Evolutionary conservation across 2,329 filamentous ascomycete genomes (phyloP).

Genomic region (Colletotrichum lupini): DNA sequence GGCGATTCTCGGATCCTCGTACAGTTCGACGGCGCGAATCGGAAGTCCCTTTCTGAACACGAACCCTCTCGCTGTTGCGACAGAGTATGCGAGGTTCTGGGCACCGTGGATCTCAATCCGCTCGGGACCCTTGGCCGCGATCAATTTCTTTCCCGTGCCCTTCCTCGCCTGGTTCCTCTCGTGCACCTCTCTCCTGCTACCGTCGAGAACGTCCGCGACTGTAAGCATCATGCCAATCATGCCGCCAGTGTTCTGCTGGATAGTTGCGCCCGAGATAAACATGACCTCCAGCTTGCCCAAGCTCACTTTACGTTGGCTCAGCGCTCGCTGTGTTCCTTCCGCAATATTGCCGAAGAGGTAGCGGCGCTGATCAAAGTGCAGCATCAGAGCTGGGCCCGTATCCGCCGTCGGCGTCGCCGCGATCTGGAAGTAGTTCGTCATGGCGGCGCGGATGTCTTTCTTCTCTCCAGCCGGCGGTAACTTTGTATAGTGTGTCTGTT

Average conservation of each 20-base stretch:
- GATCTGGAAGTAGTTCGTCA: conserved; percentile 81
- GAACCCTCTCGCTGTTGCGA: conserved; percentile 87
- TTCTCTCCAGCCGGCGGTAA: background rate
- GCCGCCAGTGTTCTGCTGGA: conserved; percentile 83
- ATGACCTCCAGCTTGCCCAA: conserved; percentile 77
- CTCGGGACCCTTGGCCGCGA: conserved; percentile 35
- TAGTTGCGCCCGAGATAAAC: conserved; percentile 82
- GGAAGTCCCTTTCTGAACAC: conserved; percentile 87
- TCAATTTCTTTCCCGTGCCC: conserved; percentile 48
- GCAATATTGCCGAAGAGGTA: conserved; percentile 87
- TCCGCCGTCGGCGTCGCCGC: conserved; percentile 87
- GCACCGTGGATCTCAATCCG: conserved; percentile 73
- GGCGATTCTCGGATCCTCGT: conserved; percentile 51
- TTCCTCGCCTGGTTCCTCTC: conserved; percentile 54
- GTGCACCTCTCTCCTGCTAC: conserved; percentile 53
- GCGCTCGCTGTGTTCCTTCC: conserved; percentile 86
- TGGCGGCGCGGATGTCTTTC: conserved; percentile 49
- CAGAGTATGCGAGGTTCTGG: conserved; percentile 80
- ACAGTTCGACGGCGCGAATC: conserved; percentile 76
- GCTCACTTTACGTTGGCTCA: conserved; percentile 74
- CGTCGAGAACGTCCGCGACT: conserved; percentile 74
- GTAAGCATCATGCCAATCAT: conserved; percentile 88
- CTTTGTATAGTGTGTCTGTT: background rate
- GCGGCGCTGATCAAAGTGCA: conserved; percentile 84
- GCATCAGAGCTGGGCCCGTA: conserved; percentile 81